phyloP scores from a whole-genome alignment of 75 land plant genomes.

The Azolla pinnata region DNA sequence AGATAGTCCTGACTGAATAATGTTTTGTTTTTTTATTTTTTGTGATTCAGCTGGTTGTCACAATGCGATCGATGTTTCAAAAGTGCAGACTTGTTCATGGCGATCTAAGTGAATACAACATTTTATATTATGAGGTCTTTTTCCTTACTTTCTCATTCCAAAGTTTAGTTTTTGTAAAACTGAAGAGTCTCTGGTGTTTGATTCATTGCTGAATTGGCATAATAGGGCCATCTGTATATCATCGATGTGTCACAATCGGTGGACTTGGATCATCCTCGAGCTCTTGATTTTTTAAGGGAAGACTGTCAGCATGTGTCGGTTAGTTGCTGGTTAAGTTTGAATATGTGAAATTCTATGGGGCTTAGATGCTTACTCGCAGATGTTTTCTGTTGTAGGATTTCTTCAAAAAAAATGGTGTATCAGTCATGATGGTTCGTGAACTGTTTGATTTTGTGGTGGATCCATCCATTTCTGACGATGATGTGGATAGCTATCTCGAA shows the following conservation, averaged over 20 bases:
- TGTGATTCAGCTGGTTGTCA: conserved; percentile 49
- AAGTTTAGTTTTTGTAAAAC: too few relatives aligned
- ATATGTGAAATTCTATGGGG: background rate
- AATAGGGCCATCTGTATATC: conserved; percentile 81
- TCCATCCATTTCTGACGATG: conserved; percentile 59
- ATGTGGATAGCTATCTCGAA: conserved; percentile 71
- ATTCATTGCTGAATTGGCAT: too few relatives aligned
- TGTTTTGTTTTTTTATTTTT: background rate
- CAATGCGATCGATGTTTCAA: conserved; percentile 80
- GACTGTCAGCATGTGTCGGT: conserved; percentile 91
- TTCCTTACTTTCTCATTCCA: too few relatives aligned
- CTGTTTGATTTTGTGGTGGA: conserved; percentile 90
- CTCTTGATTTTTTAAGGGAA: conserved; percentile 71
- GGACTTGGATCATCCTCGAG: conserved; percentile 91
- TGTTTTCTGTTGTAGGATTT: conserved; percentile 51
- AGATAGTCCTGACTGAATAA: too few relatives aligned
- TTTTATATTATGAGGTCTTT: conserved; percentile 88
- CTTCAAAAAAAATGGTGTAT: conserved; percentile 78
- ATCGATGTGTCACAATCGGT: conserved; percentile 98
- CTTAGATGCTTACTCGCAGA: background rate
- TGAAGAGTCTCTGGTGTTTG: too few relatives aligned
- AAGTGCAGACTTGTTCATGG: conserved; percentile 95
- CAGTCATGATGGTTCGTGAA: conserved; percentile 85
- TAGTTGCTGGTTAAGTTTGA: conserved; percentile 12
- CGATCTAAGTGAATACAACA: conserved; percentile 95